Percentiles rank a stretch among this genome's conserved stretches.
Evolutionary conservation across 2,329 filamentous ascomycete species (phyloP).

Genomic region (Drechmeria coniospora): DNA sequence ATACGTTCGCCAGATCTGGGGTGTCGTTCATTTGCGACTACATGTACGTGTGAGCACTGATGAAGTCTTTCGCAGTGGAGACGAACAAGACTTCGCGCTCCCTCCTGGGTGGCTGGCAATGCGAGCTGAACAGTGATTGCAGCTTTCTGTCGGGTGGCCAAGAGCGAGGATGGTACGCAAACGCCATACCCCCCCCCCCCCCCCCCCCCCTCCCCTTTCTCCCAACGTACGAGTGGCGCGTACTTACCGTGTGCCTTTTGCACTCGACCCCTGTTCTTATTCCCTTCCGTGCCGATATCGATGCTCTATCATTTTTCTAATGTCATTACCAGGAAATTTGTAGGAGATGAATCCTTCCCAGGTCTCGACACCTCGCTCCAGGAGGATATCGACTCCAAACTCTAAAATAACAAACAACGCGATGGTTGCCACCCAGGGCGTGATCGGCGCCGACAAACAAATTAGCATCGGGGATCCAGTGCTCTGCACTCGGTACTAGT

Average conservation of each 20-base stretch:
- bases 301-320: constrained; percentile 7
- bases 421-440: neutral
- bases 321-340: constrained; percentile 24
- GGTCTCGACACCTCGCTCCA: constrained; percentile 21
- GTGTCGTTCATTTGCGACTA: no score
- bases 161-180: constrained; percentile 71
- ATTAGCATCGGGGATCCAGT: no score
- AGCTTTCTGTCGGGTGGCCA: constrained; percentile 64
- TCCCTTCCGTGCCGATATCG: no score
- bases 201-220: no score
- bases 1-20: no score
- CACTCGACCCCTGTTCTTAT: no score
- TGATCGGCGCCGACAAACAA: no score
- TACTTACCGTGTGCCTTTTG: no score
- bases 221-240: no score
- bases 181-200: no score
- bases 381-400: constrained; percentile 13
- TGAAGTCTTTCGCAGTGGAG: constrained; percentile 3
- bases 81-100: constrained; percentile 2
- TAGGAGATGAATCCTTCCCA: constrained; percentile 41
- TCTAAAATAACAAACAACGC: constrained; percentile 10
- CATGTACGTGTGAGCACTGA: no score
- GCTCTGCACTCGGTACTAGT: no score
- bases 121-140: constrained; percentile 69
- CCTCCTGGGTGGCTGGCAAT: constrained; percentile 59